Base-by-base conservation (phyloP, 352 stramenopile genomes). In the Phytophthora litchii region DNA sequence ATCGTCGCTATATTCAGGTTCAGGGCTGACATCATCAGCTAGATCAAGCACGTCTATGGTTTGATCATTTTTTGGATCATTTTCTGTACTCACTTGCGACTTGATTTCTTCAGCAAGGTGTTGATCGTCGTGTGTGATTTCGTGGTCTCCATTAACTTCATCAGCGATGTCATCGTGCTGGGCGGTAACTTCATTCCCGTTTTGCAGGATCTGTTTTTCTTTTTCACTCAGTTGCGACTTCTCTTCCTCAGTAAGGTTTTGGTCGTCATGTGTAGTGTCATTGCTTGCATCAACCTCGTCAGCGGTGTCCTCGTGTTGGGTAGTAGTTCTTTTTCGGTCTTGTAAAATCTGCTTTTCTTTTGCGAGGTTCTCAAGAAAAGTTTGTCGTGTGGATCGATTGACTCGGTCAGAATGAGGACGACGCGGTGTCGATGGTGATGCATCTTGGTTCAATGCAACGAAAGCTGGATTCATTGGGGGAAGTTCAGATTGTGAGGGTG, bases 401-500 rank as follows among this genome's bases (percentile, higher is more conserved):
- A 29, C 49, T 44, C 36, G 55, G 32, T 35, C 46, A 25, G 62
- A 67, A n/a, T 63, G 62, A 43, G 62, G 62, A 2, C 56, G 62
- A 43, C 62, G 56, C 3, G 56, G 62, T 45, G 49, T 47, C 23
- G 48, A 41, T 9, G 16, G 29, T n/a, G 48, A 35, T 21, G 1
- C 19, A 48, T 70, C 41, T 12, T 37, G 46, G 41, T 5, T 63
- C 23, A 45, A 12, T 27, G 11, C 9, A 34, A 52, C 6, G 10
- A 44, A 21, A 25, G 17, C 17, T 4, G 49, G 20, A 25, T 41
- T 17, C 13, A 57, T 34, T 13, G 11, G 55, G 1, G 48, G 37
- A 19, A 66, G 23, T 31, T 66, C 49, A 12, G 37, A n/a, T 17
- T 29, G 43, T 21, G 36, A 46, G 11, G 32, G 1, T 3, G 34